Evolutionary conservation across 495 filamentous ascomycete genomes (phyloP), one percentile per base, ranked within the genome.

Genomic region (Penicillium longicatenatum): DNA sequence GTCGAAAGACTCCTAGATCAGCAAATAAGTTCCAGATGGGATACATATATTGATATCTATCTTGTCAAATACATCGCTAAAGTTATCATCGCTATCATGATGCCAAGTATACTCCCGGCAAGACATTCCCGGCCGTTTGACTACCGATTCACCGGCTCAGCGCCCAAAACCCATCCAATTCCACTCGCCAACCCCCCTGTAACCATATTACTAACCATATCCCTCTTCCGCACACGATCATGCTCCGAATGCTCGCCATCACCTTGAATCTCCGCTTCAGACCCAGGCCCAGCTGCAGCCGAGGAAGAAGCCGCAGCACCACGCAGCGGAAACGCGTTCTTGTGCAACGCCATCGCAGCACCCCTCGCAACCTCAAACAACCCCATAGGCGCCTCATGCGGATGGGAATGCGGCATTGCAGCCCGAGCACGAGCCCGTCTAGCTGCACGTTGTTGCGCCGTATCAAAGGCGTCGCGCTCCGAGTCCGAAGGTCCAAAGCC

Each of bases 321-420:
- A 14, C 74, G 69, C 11, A 87, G 65, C 10, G 83, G 83, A 60
- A 86, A 86, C 4, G 84, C 80, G 61, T 79, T 86, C 70, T 83
- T 83, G 52, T 84, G 81, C 21, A 89, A 81, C 8, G 95, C 92
- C 41, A 86, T 80, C 6, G 90, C 85, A 30, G 92, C 92, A 51
- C 87, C 91, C 26, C 91, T 81, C 8, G 93, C 92, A 42, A 98
- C 84, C 59, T 97, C 95, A 65, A 98, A 98, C 22, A 98, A 76
- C 2, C 91, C 92, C 87, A 97, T 93, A 0, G 94, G 94, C 31
- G 91, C 89, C 66, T 95, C 92, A 51, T 91, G 89, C 14, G 75
- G 65, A 35, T 74, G 64, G 1, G 65, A 68, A 19, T 70, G 64
- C 31, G 66, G 64, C 61, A 68, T 55, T 1, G 61, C 61, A 26